Evolutionary conservation across 345 rosid species (phyloP).

Genomic region (Syzygium aromaticum): DNA sequence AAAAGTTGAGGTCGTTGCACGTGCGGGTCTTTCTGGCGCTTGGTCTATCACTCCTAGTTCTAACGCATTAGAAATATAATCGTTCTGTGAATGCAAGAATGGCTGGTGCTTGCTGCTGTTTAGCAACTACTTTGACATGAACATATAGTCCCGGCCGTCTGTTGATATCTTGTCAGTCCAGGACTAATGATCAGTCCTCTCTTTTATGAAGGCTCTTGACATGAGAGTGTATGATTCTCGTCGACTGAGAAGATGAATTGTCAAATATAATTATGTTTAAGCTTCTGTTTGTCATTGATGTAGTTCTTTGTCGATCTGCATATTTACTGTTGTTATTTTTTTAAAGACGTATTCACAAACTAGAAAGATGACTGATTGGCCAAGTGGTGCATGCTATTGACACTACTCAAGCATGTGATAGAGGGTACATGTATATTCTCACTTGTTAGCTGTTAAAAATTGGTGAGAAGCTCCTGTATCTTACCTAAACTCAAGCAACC

Average conservation of each 20-base stretch:
- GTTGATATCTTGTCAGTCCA: not conserved
- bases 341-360: not conserved
- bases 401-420: not conserved
- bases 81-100: not conserved
- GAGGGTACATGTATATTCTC: not conserved
- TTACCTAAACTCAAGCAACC: not conserved
- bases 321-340: not conserved
- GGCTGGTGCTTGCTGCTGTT: not conserved
- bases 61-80: not conserved
- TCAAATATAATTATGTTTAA: not conserved
- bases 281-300: not conserved
- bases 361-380: not conserved
- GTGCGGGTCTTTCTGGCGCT: not conserved
- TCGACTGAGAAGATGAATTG: not conserved
- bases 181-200: not conserved
- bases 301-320: not conserved
- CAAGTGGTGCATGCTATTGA: not conserved
- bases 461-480: not conserved
- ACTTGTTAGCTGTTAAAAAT: not conserved
- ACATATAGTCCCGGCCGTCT: not conserved
- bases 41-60: not conserved
- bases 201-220: not conserved
- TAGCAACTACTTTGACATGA: not conserved
- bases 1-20: slow-evolving; percentile 1
- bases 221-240: not conserved